These are phyloP conservation scores for Lactarius quietus DNA, from an alignment of 768 basidiomycete species.

Conservation along the genomic window DNA sequence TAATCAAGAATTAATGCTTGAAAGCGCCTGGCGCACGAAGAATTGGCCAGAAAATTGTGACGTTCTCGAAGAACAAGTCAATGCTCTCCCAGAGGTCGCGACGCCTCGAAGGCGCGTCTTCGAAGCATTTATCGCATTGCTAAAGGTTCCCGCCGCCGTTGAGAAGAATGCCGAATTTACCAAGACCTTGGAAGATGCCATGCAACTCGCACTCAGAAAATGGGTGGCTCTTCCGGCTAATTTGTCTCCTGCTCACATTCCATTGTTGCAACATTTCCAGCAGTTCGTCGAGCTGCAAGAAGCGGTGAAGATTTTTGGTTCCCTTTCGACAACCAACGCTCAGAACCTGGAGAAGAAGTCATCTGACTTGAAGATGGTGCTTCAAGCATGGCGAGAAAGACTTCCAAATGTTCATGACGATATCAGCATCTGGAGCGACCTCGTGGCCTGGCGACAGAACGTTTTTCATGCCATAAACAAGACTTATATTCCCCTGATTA, in stretches of 20 bases:
- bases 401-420: constrained; percentile 95
- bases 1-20: constrained; percentile 88
- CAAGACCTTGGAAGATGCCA: constrained; percentile 87
- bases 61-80: constrained; percentile 75
- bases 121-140: constrained; percentile 87
- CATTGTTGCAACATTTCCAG: constrained; percentile 95
- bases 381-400: constrained; percentile 96
- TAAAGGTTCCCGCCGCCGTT: constrained; percentile 75
- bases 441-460: constrained; percentile 99
- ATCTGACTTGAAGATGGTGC: constrained; percentile 90
- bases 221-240: constrained; percentile 88
- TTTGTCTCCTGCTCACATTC: constrained; percentile 89
- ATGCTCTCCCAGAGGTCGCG: constrained; percentile 74
- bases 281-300: constrained; percentile 98
- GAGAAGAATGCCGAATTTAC: constrained; percentile 90
- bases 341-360: constrained; percentile 93
- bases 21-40: constrained; percentile 91
- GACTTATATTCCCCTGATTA: constrained; percentile 89
- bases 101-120: constrained; percentile 98
- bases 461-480: constrained; percentile 97
- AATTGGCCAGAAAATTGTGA: constrained; percentile 88
- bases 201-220: constrained; percentile 94
- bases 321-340: constrained; percentile 79
- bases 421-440: constrained; percentile 97
- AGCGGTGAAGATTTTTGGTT: constrained; percentile 91